Evolutionary conservation across 768 basidiomycete species (phyloP).

Genomic region (Candolleomyces efflorescens): DNA sequence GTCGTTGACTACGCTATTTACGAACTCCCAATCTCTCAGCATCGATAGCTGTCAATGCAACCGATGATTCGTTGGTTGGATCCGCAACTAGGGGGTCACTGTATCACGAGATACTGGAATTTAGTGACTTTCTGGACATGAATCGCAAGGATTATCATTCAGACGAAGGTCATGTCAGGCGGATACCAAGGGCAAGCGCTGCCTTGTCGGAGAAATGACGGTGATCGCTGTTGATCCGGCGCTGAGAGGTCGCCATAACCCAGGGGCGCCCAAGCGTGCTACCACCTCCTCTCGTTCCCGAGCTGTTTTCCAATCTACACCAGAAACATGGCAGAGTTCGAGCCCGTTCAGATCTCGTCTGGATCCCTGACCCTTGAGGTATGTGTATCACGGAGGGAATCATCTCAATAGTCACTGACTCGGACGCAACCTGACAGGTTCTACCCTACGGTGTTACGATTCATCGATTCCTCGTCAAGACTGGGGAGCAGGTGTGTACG

Average conservation of each 20-base stretch:
- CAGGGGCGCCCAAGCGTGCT: too few species aligned
- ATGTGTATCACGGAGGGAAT: conserved; percentile 6
- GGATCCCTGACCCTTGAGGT: conserved; percentile 65
- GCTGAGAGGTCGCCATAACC: too few species aligned
- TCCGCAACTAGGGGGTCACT: too few species aligned
- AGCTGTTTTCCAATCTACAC: neutral
- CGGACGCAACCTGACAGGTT: conserved; percentile 36
- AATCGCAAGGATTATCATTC: too few species aligned
- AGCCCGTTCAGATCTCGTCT: conserved; percentile 50
- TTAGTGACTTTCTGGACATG: too few species aligned
- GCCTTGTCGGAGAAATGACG: conserved; percentile 9
- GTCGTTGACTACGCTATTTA: too few species aligned
- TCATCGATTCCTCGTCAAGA: conserved; percentile 62
- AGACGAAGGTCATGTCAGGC: too few species aligned
- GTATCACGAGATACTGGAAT: too few species aligned
- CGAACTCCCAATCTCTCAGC: too few species aligned
- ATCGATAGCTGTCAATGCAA: too few species aligned
- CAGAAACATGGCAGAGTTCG: conserved; percentile 39
- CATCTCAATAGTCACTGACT: conserved; percentile 3
- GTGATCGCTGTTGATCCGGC: neutral
- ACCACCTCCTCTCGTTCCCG: too few species aligned
- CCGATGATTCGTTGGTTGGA: too few species aligned
- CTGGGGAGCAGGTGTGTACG: conserved; percentile 52
- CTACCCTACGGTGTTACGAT: conserved; percentile 66
- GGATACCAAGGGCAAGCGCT: neutral